Percentiles rank a stretch among this genome's conserved stretches.
Evolutionary conservation across 352 stramenopile species (phyloP).

Genomic region (Blastocystis sp.): DNA sequence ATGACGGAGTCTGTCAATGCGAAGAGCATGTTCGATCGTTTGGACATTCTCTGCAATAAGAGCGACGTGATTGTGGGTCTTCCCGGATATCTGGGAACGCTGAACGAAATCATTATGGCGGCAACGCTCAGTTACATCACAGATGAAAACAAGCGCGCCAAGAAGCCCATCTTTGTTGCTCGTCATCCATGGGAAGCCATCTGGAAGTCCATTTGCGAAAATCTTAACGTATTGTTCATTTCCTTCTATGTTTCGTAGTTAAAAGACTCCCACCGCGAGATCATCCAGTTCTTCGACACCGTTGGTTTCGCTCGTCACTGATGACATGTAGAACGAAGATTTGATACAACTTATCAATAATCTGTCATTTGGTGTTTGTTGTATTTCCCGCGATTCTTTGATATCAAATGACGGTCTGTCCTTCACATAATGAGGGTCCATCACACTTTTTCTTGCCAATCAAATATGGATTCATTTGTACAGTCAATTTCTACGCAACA

Average conservation of each 20-base stretch:
- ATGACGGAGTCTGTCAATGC: background rate
- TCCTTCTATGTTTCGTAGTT: background rate
- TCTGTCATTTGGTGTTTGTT: background rate
- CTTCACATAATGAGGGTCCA: background rate
- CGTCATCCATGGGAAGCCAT: slow-evolving; percentile 19
- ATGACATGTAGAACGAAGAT: slow-evolving; percentile 38
- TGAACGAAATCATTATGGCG: slow-evolving; percentile 51
- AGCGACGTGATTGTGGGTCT: slow-evolving; percentile 20
- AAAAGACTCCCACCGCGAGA: background rate
- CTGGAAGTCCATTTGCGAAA: slow-evolving; percentile 15
- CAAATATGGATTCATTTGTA: slow-evolving; percentile 53
- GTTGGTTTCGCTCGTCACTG: background rate
- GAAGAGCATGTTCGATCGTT: slow-evolving; percentile 27
- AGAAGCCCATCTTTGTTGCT: slow-evolving; percentile 27
- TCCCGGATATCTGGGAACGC: slow-evolving; percentile 18
- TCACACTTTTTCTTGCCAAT: background rate
- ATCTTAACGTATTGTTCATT: background rate
- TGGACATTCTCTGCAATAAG: background rate
- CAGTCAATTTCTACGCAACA: slow-evolving; percentile 22
- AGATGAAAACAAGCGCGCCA: background rate
- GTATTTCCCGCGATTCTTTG: background rate
- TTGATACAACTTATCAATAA: background rate
- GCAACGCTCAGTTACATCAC: slow-evolving; percentile 39
- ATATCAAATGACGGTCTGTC: background rate
- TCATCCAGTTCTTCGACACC: slow-evolving; percentile 27